A percentile compares a stretch with the other conserved stretches of the same genome.
Conservation (phyloP, 192 early-diverging fungal species). For the Dissophora ornata region DNA sequence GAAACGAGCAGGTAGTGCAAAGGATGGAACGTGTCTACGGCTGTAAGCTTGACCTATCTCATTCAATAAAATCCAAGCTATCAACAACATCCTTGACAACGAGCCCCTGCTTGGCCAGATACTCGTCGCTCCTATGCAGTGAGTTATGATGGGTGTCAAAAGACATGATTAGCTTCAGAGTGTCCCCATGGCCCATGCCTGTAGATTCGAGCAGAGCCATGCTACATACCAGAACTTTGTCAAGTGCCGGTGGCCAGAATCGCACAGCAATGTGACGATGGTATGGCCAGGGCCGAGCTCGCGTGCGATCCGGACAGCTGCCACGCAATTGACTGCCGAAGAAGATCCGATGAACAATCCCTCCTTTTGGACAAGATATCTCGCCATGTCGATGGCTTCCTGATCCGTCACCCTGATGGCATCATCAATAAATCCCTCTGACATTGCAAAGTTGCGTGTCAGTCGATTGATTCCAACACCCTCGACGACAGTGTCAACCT, state of each 20-base stretch:
- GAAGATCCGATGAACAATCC: conserved; percentile 92
- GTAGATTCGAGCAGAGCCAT: neutral
- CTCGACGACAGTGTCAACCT: conserved; percentile 98
- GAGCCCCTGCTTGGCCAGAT: conserved; percentile 46
- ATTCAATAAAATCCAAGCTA: conserved; percentile 44
- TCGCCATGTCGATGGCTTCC: conserved; percentile 91
- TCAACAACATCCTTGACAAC: conserved; percentile 46
- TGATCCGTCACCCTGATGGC: conserved; percentile 86
- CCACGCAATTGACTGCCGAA: conserved; percentile 93
- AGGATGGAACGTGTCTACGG: neutral
- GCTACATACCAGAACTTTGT: conserved; percentile 91
- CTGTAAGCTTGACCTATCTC: neutral
- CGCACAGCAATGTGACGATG: conserved; percentile 92
- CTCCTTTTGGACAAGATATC: conserved; percentile 84
- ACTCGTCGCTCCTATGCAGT: conserved; percentile 62
- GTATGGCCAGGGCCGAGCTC: conserved; percentile 88
- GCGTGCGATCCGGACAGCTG: conserved; percentile 81
- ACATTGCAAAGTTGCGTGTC: conserved; percentile 86
- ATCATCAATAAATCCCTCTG: conserved; percentile 76
- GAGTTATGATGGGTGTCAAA: too few species aligned
- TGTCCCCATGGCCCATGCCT: too few species aligned
- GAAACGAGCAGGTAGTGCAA: too few species aligned
- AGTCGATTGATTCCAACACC: conserved; percentile 96
- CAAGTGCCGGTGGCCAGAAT: conserved; percentile 90
- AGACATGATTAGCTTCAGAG: too few species aligned